Base-by-base conservation (phyloP, 2,329 filamentous ascomycete species). In the Fusarium verticillioides region DNA sequence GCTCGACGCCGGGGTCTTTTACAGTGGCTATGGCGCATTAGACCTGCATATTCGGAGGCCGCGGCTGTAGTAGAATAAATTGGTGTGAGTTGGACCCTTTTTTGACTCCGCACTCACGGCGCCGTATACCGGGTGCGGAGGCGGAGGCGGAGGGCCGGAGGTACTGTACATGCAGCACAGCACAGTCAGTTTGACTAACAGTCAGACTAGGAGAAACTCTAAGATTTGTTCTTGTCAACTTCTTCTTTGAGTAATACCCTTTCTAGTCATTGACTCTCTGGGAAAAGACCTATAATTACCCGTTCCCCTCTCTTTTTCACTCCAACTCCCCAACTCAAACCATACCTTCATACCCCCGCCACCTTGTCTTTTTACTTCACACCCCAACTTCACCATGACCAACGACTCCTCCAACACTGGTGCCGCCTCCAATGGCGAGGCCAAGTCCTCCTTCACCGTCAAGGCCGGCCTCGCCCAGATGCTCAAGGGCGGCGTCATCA, bases 401-500 rank as follows among this genome's bases (percentile, higher is more conserved):
- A 81, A 82, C 81, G 80, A 83, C 67, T 53, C 59, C 65, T 69
- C 69, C 62, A 60, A 63, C 63, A 56, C 79, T 58, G 71, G 78
- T 63, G 70, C 79, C 63, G 70, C 77, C 60, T 62, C 75, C 70
- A 79, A 73, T 59, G 77, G 74, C 63, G 82, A 84, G 75, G 78
- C 79, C 76, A 85, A 83, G 73, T 79, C 84, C 75, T 87, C 90
- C 83, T 97, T 98, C 84, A 92, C 92, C 76, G 92, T 98, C 88
- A 99, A 99, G 89, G 93, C 94, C 60, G 96, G 96, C 67, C 88
- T 99, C 74, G 96, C 96, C 30, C 93, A 97, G 84, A 99, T 99
- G 96, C 87, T 98, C 84, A 98, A 98, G 88, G 96, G 96, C 82
- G 96, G 96, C 79, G 96, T 99, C 75, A 99, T 99, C 85, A 99